Base-by-base conservation (phyloP, 2,329 filamentous ascomycete species). In the Pyrenochaeta sp. region DNA sequence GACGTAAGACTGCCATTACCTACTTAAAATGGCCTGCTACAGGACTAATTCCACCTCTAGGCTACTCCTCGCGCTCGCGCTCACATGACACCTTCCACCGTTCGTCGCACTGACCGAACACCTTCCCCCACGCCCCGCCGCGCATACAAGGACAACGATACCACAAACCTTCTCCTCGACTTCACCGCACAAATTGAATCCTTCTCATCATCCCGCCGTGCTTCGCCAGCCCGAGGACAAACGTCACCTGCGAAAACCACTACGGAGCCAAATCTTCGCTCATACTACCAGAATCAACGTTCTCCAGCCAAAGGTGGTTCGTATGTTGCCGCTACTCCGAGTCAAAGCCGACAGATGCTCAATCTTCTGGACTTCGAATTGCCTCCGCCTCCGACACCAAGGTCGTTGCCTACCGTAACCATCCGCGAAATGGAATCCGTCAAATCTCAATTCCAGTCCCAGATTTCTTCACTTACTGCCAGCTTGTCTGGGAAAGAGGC, bases 381-480 rank as follows among this genome's bases (percentile, higher is more conserved):
- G 7, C 91, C 92, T n/a, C 90, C 93, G 0, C 85, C 91, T 57
- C 91, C 93, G 2, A 97, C 94, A 0, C 94, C 94, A 10, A 86
- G 93, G 50, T 96, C 90, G 41, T 83, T 97, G 24, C 94, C 94
- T 0, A 90, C 87, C 7, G 88, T 97, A 57, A 96, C 92, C 2
- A 89, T 94, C 2, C 85, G 94, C 22, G 94, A 99, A 73, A 79
- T 97, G 2, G 94, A 99, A 68, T 89, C 88, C 10, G 79, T 97
- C 48, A 97, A 97, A 70, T 96, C 92, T 0, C 83, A 82, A 17
- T 95, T 96, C 61, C 80, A 95, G 37, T 96, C 92, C 0, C 90
- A 97, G 67, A 96, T 99, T 47, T 96, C 90, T 51, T 90, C 89
- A n/a, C 82, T 99, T 13, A 94, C 90, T 65, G 94, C 94, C 3